These are phyloP conservation scores for Annona squamosa DNA, from an alignment of 164 flowering plant genomes.

Conservation along the genomic window DNA sequence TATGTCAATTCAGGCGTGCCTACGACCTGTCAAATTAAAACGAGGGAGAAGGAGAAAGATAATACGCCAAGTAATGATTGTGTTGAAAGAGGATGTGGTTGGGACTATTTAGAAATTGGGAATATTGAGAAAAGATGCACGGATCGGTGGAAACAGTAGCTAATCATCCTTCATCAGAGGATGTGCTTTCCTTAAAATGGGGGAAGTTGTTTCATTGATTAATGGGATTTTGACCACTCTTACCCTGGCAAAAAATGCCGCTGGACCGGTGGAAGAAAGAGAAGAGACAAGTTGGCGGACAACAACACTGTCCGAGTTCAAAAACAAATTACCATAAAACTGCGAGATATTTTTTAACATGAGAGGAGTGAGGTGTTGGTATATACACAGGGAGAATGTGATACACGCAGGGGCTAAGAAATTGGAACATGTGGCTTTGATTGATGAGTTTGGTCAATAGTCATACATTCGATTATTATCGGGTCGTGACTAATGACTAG, in stretches of 20 bases:
- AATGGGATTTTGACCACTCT: background rate
- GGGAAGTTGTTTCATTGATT: background rate
- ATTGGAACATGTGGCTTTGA: background rate
- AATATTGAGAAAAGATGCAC: background rate
- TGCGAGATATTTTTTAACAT: too few species aligned
- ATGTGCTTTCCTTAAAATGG: background rate
- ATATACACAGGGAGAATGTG: background rate
- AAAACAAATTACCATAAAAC: too few species aligned
- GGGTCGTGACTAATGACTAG: background rate
- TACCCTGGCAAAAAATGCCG: background rate
- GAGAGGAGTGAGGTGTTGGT: background rate
- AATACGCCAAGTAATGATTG: background rate
- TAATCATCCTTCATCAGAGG: background rate
- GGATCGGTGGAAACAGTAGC: background rate
- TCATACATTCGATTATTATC: background rate
- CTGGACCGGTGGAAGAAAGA: too few species aligned
- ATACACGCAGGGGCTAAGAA: background rate
- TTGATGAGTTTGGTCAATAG: background rate
- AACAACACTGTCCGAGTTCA: too few species aligned
- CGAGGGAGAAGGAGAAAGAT: background rate
- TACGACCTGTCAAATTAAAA: background rate
- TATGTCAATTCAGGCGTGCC: slow-evolving; percentile 1
- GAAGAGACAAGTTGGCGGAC: too few species aligned
- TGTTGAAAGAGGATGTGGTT: background rate
- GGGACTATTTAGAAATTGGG: background rate